Evolutionary conservation across 352 stramenopile genomes (phyloP).

Genomic region (Pythium sp.): DNA sequence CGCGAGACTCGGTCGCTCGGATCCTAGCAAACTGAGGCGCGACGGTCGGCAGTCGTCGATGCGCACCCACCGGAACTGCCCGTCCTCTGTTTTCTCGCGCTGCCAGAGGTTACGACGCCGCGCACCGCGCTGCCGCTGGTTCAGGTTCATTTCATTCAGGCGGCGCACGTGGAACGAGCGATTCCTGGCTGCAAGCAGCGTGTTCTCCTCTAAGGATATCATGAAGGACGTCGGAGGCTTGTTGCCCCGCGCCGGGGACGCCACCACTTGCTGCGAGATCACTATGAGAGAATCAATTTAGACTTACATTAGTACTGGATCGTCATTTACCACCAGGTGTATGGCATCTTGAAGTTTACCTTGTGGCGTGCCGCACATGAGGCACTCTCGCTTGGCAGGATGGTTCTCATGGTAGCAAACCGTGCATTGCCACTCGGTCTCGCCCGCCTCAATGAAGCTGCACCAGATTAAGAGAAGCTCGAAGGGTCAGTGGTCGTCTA

Average conservation of each 20-base stretch:
- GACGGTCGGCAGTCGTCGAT: slow-evolving; percentile 66
- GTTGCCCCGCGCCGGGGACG: slow-evolving; percentile 25
- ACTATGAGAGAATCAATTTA: slow-evolving; percentile 29
- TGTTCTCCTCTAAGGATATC: slow-evolving; percentile 28
- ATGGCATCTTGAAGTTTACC: slow-evolving; percentile 19
- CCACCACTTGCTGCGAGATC: slow-evolving; percentile 58
- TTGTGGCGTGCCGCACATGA: slow-evolving; percentile 82
- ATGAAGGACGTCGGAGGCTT: slow-evolving; percentile 28
- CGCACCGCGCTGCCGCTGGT: slow-evolving; percentile 69
- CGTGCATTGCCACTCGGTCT: slow-evolving; percentile 80
- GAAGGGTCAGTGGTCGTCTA: background rate
- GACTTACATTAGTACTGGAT: background rate
- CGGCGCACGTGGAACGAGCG: slow-evolving; percentile 78
- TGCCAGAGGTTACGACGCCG: slow-evolving; percentile 76
- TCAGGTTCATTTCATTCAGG: slow-evolving; percentile 81
- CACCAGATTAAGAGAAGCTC: background rate
- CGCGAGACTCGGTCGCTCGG: slow-evolving; percentile 18
- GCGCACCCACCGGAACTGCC: slow-evolving; percentile 78
- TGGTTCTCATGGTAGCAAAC: slow-evolving; percentile 87
- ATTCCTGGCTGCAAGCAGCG: slow-evolving; percentile 51
- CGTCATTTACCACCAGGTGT: background rate
- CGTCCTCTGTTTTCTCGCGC: slow-evolving; percentile 64
- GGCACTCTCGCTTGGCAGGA: slow-evolving; percentile 73
- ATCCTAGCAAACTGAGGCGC: slow-evolving; percentile 54
- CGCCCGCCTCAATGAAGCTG: slow-evolving; percentile 62